Percentiles rank a stretch among this genome's conserved stretches.
Evolutionary conservation across 345 rosid genomes (phyloP).

Genomic region (Boechera divaricarpa): DNA sequence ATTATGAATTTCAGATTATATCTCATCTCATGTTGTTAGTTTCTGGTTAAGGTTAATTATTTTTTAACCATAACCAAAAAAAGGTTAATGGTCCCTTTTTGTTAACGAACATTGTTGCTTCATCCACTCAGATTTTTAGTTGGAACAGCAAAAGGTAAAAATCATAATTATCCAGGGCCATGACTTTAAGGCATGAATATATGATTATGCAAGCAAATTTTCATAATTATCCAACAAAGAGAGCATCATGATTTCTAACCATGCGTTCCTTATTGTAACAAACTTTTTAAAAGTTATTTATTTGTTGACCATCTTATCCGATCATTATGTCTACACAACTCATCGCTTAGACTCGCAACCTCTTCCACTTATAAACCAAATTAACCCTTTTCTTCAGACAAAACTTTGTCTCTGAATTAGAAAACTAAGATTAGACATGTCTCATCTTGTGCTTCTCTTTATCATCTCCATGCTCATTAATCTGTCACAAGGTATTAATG

Average conservation of each 20-base stretch:
- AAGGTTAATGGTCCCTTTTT: not conserved
- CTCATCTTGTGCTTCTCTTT: conserved; percentile 28
- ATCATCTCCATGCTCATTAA: conserved; percentile 30
- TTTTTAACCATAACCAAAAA: not conserved
- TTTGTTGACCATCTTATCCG: conserved; percentile 24
- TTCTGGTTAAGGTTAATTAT: not conserved
- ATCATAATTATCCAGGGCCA: conserved; percentile 30
- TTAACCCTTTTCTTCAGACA: conserved; percentile 22
- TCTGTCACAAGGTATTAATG: conserved; percentile 30
- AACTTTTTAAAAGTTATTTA: conserved; percentile 3
- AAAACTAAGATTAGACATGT: conserved; percentile 32
- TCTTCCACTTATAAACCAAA: conserved; percentile 33
- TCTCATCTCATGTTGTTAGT: not conserved
- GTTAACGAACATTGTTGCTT: conserved; percentile 19
- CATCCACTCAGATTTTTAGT: conserved; percentile 41
- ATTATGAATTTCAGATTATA: not conserved
- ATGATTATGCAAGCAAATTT: conserved; percentile 31
- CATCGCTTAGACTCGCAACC: conserved; percentile 36
- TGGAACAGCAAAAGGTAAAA: conserved; percentile 33
- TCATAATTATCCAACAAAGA: conserved; percentile 41
- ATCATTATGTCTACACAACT: conserved; percentile 42
- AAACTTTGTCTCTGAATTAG: conserved; percentile 4
- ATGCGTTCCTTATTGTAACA: conserved; percentile 34
- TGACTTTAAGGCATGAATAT: conserved; percentile 32
- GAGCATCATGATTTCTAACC: conserved; percentile 45